Evolutionary conservation across 2,329 filamentous ascomycete species (phyloP), one percentile per base, ranked within the genome.

Genomic region (Coniochaeta ligniaria): DNA sequence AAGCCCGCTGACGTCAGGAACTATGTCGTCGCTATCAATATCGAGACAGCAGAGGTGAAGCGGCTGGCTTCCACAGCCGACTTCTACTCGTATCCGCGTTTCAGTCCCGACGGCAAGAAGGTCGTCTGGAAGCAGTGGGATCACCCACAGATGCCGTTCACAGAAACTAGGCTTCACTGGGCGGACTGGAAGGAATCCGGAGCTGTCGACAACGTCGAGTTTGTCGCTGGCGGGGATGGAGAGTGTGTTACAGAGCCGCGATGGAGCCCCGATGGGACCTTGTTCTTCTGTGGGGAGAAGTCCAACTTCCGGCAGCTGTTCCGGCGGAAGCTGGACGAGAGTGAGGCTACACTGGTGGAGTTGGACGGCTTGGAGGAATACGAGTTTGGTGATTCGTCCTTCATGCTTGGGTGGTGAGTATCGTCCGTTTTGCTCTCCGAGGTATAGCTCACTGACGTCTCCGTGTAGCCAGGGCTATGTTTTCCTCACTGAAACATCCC

Each of bases 91-190:
- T 74, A 76, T 24, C 80, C 82, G 0, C 75, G 75, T 17, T 83
- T 80, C 63, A 80, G 75, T 61, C 73, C 70, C 0, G 75, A 80
- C 62, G 79, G 80, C 1, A 72, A 68, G 7, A 75, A 73, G 57
- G 63, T 83, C 28, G 74, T 70, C n/a, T 84, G 82, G 81, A 71
- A 80, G 14, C 77, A 84, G 61, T 85, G 82, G 82, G 71, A 79
- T 20, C 80, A 83, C 63, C 82, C 81, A 0, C 74, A 80, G 57
- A 76, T 84, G 70, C 79, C 80, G 0, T 84, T 81, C 72, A 76
- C 76, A 1, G 75, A 76, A 0, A 76, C 75, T 1, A 74, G 77
- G 60, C 66, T 84, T 1, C 76, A 75, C 64, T 65, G 74, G 54
- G 80, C 76, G 0, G 71, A 75, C 8, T 83, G 79, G 74, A 55